Conservation (phyloP, 2,329 filamentous ascomycete genomes). For the Paraconiothyrium sp. region DNA sequence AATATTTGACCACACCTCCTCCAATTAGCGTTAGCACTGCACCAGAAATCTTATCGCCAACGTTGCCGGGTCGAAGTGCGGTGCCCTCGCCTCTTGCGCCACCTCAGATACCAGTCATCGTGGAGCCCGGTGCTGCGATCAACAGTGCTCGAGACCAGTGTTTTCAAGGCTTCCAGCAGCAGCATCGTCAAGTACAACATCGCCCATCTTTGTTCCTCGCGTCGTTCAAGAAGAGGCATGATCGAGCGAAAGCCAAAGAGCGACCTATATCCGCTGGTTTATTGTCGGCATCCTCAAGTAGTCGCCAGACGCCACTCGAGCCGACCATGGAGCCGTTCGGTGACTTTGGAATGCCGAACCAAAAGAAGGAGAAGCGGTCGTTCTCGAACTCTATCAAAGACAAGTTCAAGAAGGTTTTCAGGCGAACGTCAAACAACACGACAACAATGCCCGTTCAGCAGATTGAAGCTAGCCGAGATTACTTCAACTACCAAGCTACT, state of each 20-base stretch:
- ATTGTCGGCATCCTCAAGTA: constrained; percentile 24
- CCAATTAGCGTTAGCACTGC: constrained; percentile 17
- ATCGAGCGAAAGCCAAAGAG: constrained; percentile 36
- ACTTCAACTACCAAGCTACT: constrained; percentile 40
- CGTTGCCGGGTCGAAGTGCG: constrained; percentile 3
- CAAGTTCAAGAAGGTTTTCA: constrained; percentile 69
- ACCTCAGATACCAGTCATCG: constrained; percentile 37
- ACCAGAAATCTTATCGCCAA: neutral
- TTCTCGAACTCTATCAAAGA: constrained; percentile 70
- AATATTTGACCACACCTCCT: constrained; percentile 42
- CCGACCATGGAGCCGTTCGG: constrained; percentile 25
- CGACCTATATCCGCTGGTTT: constrained; percentile 29
- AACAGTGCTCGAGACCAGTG: constrained; percentile 51
- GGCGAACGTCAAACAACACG: constrained; percentile 45
- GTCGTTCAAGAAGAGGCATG: constrained; percentile 55
- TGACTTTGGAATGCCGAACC: constrained; percentile 33
- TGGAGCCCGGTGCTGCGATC: constrained; percentile 38
- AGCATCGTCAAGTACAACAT: constrained; percentile 52
- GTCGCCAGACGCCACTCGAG: constrained; percentile 23
- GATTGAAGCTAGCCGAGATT: constrained; percentile 56
- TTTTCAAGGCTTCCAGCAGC: constrained; percentile 54
- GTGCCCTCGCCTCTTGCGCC: constrained; percentile 32
- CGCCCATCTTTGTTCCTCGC: constrained; percentile 56
- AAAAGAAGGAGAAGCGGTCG: constrained; percentile 65
- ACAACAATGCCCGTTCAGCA: constrained; percentile 62